These are phyloP conservation scores for Botrytis cinerea DNA, from an alignment of 2,329 filamentous ascomycete species.

Conservation along the genomic window DNA sequence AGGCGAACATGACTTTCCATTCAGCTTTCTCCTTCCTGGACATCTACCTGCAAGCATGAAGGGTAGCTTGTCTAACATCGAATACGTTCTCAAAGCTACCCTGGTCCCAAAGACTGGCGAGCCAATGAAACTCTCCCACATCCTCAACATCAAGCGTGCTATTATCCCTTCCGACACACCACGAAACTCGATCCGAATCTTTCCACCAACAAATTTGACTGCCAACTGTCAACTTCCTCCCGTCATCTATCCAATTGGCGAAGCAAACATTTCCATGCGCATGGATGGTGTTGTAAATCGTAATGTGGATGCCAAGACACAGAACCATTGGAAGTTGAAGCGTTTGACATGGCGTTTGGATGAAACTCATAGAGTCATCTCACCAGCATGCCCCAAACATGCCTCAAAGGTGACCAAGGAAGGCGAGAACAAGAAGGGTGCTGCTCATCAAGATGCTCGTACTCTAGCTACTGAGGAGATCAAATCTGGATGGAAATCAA, in stretches of 20 bases:
- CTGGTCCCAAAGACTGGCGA: constrained; percentile 62
- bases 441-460: constrained; percentile 72
- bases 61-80: constrained; percentile 69
- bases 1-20: constrained; percentile 78
- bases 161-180: constrained; percentile 73
- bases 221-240: constrained; percentile 79
- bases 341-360: constrained; percentile 93
- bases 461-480: constrained; percentile 79
- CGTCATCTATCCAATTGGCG: constrained; percentile 82
- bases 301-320: constrained; percentile 68
- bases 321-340: constrained; percentile 82
- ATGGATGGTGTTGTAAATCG: constrained; percentile 80
- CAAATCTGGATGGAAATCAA: constrained; percentile 82
- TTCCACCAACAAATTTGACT: constrained; percentile 93
- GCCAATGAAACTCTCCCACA: constrained; percentile 65
- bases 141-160: constrained; percentile 75
- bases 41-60: constrained; percentile 83
- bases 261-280: constrained; percentile 75
- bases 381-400: constrained; percentile 79
- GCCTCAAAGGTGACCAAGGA: constrained; percentile 52
- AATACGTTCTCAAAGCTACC: constrained; percentile 76
- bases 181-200: constrained; percentile 89
- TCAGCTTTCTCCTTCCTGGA: constrained; percentile 83
- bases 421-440: constrained; percentile 58
- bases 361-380: constrained; percentile 78